Evolutionary conservation across 2,329 filamentous ascomycete genomes (phyloP).

Genomic region (Aspergillus texensis): DNA sequence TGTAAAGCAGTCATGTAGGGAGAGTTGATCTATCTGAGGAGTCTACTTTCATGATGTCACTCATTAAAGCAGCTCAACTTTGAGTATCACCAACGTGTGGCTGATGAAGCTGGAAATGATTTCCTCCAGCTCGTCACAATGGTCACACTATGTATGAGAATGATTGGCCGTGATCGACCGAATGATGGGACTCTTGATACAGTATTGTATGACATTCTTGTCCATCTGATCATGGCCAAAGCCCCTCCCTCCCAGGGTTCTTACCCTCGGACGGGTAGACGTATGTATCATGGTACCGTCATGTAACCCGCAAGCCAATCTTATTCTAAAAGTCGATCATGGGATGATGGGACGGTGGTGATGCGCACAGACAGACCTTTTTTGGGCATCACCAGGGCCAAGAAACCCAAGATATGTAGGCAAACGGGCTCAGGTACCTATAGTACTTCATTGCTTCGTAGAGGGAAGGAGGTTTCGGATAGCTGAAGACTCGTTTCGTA

Average conservation of each 20-base stretch:
- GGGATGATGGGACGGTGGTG: conserved; percentile 19
- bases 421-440: conserved; percentile 19
- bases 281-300: conserved; percentile 17
- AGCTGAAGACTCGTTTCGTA: conserved; percentile 6
- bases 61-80: background rate
- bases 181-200: conserved; percentile 14
- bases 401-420: conserved; percentile 10
- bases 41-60: background rate
- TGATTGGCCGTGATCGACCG: conserved; percentile 19
- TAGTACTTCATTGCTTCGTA: conserved; percentile 2
- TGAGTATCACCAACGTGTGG: background rate
- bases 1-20: background rate
- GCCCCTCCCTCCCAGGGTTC: background rate
- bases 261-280: conserved; percentile 4
- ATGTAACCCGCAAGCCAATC: conserved; percentile 16
- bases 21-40: background rate
- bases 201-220: conserved; percentile 21
- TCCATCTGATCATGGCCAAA: conserved; percentile 21
- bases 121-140: conserved; percentile 8
- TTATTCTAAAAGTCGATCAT: conserved; percentile 22
- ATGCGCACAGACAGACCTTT: conserved; percentile 19
- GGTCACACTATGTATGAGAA: conserved; percentile 18
- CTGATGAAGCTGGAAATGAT: conserved; percentile 9
- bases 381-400: conserved; percentile 10
- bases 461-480: background rate